Percentiles rank a stretch among this genome's conserved stretches.
phyloP scores from a whole-genome alignment of 1,284 basidiomycete genomes.

The Moesziomyces aphidis region DNA sequence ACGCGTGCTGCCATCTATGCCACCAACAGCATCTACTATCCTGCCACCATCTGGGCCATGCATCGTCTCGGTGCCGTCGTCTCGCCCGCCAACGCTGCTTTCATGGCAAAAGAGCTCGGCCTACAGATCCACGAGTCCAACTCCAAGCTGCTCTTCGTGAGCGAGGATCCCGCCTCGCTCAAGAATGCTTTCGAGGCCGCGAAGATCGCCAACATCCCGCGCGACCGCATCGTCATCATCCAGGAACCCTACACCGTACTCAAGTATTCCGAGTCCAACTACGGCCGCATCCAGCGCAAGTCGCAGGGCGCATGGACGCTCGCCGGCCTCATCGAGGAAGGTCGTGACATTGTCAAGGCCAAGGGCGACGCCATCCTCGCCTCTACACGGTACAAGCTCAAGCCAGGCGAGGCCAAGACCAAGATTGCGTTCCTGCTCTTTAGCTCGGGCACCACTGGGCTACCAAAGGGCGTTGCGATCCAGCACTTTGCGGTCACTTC shows the following conservation, averaged over 20 bases:
- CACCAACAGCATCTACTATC: constrained; percentile 73
- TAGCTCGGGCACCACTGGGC: constrained; percentile 68
- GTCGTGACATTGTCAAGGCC: constrained; percentile 71
- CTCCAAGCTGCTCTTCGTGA: constrained; percentile 74
- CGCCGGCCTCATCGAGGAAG: constrained; percentile 70
- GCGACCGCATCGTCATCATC: constrained; percentile 65
- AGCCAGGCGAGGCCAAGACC: constrained; percentile 75
- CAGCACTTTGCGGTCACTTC: constrained; percentile 58
- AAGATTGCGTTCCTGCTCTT: constrained; percentile 68
- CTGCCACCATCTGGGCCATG: constrained; percentile 78
- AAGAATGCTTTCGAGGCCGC: constrained; percentile 73
- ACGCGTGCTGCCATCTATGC: constrained; percentile 49
- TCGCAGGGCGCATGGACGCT: constrained; percentile 67
- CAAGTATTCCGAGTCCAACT: constrained; percentile 39
- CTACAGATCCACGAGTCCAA: constrained; percentile 71
- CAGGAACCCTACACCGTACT: constrained; percentile 41
- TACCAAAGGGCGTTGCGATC: constrained; percentile 67
- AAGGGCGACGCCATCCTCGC: constrained; percentile 69
- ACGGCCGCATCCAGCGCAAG: constrained; percentile 46
- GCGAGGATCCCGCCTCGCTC: constrained; percentile 71
- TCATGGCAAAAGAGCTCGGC: constrained; percentile 75
- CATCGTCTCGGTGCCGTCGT: constrained; percentile 79
- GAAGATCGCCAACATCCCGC: constrained; percentile 72
- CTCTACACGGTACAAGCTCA: constrained; percentile 70
- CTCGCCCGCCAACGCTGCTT: constrained; percentile 80